Evolutionary conservation across 495 filamentous ascomycete genomes (phyloP).

Genomic region (Rhypophila decipiens): DNA sequence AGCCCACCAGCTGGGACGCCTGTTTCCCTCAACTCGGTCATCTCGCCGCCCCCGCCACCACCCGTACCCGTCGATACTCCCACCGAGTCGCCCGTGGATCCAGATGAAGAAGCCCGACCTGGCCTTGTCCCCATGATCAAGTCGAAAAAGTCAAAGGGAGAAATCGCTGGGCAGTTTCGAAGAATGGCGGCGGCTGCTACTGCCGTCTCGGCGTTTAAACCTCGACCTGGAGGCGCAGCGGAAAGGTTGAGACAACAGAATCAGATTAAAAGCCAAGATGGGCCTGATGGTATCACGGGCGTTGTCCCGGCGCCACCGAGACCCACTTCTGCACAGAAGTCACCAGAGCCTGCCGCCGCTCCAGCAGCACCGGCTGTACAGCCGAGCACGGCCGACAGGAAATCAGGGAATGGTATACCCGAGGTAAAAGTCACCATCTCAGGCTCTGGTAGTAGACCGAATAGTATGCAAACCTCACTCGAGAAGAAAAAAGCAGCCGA

Average conservation of each 20-base stretch:
- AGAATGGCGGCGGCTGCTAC: conserved; percentile 75
- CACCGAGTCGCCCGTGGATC: conserved; percentile 22
- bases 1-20: conserved; percentile 19
- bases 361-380: conserved; percentile 12
- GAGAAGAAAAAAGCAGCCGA: conserved; percentile 40
- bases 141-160: conserved; percentile 55
- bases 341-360: conserved; percentile 11
- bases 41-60: conserved; percentile 18
- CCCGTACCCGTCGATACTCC: conserved; percentile 15
- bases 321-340: conserved; percentile 26
- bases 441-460: conserved; percentile 24
- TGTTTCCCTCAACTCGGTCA: conserved; percentile 12
- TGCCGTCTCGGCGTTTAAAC: conserved; percentile 84
- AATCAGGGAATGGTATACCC: conserved; percentile 30
- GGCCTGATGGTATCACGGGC: conserved; percentile 79
- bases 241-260: conserved; percentile 58
- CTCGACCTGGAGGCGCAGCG: conserved; percentile 72
- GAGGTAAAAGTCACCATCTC: conserved; percentile 46
- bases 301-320: conserved; percentile 72
- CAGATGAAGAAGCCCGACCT: conserved; percentile 58
- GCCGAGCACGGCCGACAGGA: conserved; percentile 25
- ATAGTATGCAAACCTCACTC: conserved; percentile 30
- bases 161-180: conserved; percentile 71
- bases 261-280: conserved; percentile 49
- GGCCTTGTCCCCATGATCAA: conserved; percentile 91